Evolutionary conservation across 495 filamentous ascomycete species (phyloP), one percentile per base, ranked within the genome.

Genomic region (Apiosordaria backusii): DNA sequence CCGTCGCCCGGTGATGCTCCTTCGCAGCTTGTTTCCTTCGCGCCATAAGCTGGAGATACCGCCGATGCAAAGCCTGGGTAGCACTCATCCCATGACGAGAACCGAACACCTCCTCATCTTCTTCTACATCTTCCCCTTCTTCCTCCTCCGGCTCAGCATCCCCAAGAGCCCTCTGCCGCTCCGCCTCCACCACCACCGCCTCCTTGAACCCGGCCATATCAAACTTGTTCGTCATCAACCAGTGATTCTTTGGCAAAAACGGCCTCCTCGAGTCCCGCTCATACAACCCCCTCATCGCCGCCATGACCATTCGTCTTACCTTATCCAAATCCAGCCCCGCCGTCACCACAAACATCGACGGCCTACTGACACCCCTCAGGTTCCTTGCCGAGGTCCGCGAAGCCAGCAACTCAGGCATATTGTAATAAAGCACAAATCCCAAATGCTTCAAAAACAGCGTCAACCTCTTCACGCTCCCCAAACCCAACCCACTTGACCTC

Each of bases 181-280:
- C 75, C 96, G 89, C 73, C 76, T 99, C 95, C 55, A 85, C 79
- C 4, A 98, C 91, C 2, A 99, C 96, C 5, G 90, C 86, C 18
- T 86, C 80, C 59, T 97, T 93, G 68, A 99, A 97, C 0, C 89
- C 87, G 53, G 13, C 88, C 92, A 97, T 96, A 70, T 97, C 89
- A 68, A 98, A 92, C 19, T 88, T 88, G 27, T 86, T 86, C 1
- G 90, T 96, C 95, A 98, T 97, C 45, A 99, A 80, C 95, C 96
- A 99, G 70, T 97, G 93, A 26, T 87, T 85, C 29, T 83, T 76
- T 1, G 91, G 89, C 27, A 97, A 79, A 70, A 98, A 98, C 29
- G 85, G 88, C 19, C 93, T 85, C 54, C 95, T 82, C 19, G 95
- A 99, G 78, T 99, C 96, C 72, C 96, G 85, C 75, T 97, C 91